Evolutionary conservation across 306 rosid genomes (phyloP).

Genomic region (Glycine tomentella): DNA sequence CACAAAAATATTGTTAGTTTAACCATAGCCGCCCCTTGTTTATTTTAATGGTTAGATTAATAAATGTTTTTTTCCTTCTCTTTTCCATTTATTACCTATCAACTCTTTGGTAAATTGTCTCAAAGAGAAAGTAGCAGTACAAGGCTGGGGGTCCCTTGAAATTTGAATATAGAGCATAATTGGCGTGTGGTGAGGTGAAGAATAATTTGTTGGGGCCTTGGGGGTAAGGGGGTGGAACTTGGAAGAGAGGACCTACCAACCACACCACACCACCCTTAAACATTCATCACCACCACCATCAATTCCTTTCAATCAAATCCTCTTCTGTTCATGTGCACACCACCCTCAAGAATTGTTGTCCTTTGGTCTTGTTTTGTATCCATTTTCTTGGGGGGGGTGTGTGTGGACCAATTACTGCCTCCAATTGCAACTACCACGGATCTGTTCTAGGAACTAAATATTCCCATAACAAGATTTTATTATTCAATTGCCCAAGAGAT

Average conservation of each 20-base stretch:
- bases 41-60: neutral
- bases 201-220: slow-evolving; percentile 47
- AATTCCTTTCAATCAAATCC: slow-evolving; percentile 26
- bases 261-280: slow-evolving; percentile 34
- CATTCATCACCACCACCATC: slow-evolving; percentile 48
- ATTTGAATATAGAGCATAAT: slow-evolving; percentile 47
- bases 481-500: slow-evolving; percentile 32
- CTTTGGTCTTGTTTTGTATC: slow-evolving; percentile 24
- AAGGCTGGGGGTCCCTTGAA: slow-evolving; percentile 8
- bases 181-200: slow-evolving; percentile 46
- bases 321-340: slow-evolving; percentile 32
- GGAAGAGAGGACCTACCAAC: slow-evolving; percentile 44
- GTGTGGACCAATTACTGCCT: slow-evolving; percentile 52
- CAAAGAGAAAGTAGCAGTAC: neutral
- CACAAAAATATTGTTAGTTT: slow-evolving; percentile 36
- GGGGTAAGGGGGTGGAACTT: slow-evolving; percentile 25
- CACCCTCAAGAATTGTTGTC: slow-evolving; percentile 41
- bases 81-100: neutral
- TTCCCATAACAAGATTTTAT: slow-evolving; percentile 32
- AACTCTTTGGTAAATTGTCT: slow-evolving; percentile 46
- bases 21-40: slow-evolving; percentile 42
- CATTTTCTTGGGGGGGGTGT: slow-evolving; percentile 35
- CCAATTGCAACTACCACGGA: slow-evolving; percentile 48
- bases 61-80: neutral
- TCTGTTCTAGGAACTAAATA: slow-evolving; percentile 47